Evolutionary conservation across 2,329 filamentous ascomycete genomes (phyloP).

Genomic region (Sarocladiaceae sp.): DNA sequence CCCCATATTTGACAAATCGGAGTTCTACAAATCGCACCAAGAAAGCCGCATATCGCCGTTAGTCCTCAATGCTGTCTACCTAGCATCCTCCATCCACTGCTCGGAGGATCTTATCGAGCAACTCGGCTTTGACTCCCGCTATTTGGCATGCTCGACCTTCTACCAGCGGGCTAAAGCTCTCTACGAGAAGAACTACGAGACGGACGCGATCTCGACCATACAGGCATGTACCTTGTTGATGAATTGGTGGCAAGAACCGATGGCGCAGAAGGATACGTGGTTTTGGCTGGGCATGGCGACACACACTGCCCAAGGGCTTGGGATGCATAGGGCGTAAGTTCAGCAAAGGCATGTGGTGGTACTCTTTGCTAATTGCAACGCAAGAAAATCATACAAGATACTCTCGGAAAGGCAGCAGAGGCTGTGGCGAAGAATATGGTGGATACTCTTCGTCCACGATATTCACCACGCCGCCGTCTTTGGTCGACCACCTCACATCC

Average conservation of each 20-base stretch:
- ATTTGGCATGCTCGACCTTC: neutral
- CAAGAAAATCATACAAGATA: conserved; percentile 1
- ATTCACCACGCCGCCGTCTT: conserved; percentile 2
- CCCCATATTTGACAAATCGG: neutral
- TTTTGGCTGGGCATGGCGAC: neutral
- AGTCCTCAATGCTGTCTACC: neutral
- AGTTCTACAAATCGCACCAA: neutral
- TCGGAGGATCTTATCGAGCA: neutral
- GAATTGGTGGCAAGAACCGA: conserved; percentile 5
- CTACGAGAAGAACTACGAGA: conserved; percentile 5
- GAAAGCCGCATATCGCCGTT: neutral
- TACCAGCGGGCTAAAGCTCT: conserved; percentile 1
- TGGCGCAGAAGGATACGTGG: conserved; percentile 1
- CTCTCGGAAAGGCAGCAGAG: neutral
- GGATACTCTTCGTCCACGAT: neutral
- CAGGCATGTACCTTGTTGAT: neutral
- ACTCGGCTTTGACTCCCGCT: conserved; percentile 1
- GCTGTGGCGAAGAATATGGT: conserved; percentile 5
- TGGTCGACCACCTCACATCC: conserved; percentile 3
- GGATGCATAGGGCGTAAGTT: conserved; percentile 4
- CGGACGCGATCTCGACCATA: neutral
- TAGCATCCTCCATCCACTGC: neutral
- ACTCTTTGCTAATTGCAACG: neutral
- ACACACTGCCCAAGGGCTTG: neutral
- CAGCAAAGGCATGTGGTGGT: neutral